These are phyloP conservation scores for Chaetomidium leptoderma DNA, from an alignment of 495 filamentous ascomycete genomes.

Conservation along the genomic window DNA sequence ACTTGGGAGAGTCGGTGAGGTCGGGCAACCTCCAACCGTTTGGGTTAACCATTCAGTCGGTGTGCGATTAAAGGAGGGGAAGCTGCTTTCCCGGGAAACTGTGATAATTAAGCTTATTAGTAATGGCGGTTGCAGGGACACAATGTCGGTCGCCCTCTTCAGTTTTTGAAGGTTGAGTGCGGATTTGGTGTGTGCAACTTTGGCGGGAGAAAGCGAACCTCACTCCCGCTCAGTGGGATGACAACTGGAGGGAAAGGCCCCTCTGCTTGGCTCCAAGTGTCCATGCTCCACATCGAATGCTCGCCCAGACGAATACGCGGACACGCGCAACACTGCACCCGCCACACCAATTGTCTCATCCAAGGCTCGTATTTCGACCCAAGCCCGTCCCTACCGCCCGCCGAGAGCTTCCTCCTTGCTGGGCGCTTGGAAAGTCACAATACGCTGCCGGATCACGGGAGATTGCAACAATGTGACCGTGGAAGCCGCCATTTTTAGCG, in stretches of 20 bases:
- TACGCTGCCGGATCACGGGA: background rate
- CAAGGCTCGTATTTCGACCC: background rate
- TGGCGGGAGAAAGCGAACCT: too few species aligned
- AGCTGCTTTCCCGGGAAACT: too few species aligned
- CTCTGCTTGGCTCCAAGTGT: background rate
- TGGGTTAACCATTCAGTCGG: too few species aligned
- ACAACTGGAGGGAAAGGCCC: too few species aligned
- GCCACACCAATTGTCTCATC: slow-evolving; percentile 3
- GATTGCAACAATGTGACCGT: background rate
- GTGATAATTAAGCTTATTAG: too few species aligned
- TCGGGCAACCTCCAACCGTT: too few species aligned
- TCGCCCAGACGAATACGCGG: slow-evolving; percentile 3
- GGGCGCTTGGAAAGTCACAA: slow-evolving; percentile 1
- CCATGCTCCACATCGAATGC: background rate
- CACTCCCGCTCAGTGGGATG: too few species aligned
- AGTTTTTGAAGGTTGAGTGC: background rate
- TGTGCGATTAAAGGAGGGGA: too few species aligned
- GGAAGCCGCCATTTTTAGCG: background rate
- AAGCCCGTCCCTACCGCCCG: background rate
- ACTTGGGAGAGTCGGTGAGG: too few species aligned
- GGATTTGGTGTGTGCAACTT: background rate
- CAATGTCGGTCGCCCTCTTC: background rate
- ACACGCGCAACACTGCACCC: background rate
- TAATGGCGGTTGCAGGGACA: background rate
- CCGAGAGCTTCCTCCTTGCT: background rate